Base-by-base conservation (phyloP, 768 basidiomycete species). In the Podaxis rugospora region DNA sequence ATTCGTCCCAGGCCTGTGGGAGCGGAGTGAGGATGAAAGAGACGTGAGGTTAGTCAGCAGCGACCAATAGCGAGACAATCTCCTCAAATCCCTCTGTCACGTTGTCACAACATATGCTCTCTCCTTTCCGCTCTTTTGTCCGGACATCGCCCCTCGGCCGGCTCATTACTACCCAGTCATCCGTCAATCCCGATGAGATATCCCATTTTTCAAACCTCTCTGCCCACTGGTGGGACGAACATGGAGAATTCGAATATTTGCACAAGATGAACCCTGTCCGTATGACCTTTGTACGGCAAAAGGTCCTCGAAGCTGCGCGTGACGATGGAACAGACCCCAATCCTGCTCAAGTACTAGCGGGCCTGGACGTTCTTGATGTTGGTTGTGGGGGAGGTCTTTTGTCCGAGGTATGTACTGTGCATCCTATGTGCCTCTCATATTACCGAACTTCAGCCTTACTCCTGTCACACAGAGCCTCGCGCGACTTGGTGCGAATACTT, bases 371-470 rank as follows among this genome's bases (percentile, higher is more conserved):
- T 13, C 76, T 98, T 55, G 95, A 98, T 70, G 88, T 98, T 2
- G 97, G 97, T 0, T 98, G 97, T 70, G 97, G 97, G 5, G 97
- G 97, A 0, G 97, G 97, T 0, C 75, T 98, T 61, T 78, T 99
- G 59, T 89, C 92, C 23, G 96, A 98, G 81, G 95, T 93, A 63
- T 62, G 80, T 66, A 42, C 36, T 36, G 4, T 18, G 35, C 35
- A 37, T 21, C 40, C 25, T 36, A 6, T 46, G 25, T 51, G 18
- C 10, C 18, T n/a, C 35, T 7, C n/a, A 13, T 55, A 21, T 52
- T 36, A 36, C 44, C 42, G 28, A 28, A 59, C 56, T 54, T n/a
- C 51, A 51, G 47, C 65, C 56, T 53, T 40, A 23, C 44, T 23
- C 37, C 32, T 39, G 23, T 13, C 65, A 16, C 47, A 21, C 59